Base-by-base conservation (phyloP, 1,284 basidiomycete species). In the Pseudozyma sp. region DNA sequence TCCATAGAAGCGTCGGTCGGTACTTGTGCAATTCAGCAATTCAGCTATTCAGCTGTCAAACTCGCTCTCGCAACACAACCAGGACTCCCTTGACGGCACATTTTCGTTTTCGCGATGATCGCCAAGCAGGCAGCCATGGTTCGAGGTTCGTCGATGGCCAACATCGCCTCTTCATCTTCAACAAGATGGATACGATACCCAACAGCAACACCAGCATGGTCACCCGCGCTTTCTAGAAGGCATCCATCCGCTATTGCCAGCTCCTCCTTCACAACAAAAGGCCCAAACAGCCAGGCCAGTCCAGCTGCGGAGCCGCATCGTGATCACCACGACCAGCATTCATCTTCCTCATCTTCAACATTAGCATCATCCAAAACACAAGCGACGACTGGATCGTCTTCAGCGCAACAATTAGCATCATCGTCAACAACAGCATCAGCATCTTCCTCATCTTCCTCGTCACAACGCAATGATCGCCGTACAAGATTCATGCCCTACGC, bases 401-500 rank as follows among this genome's bases (percentile, higher is more conserved):
- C 61, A 5, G 13, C 70, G 9, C 31, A 52, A 36, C 14, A 51
- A 34, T n/a, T 48, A 31, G 35, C 59, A 7, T 16, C 51, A 34
- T 25, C 55, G 5, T 38, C 51, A 14, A 16, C 52, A 13, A 14
- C 52, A 25, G 19, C 58, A 36, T 43, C 55, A 18, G 53, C 66
- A 7, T 45, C 55, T 6, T 52, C 65, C 31, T 11, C 47, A 45
- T 58, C 64, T 14, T 40, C 59, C 10, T 8, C 68, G 40, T 57
- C 68, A 18, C 58, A 54, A 21, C 58, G 62, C 40, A 66, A 39
- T 14, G 67, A 70, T 19, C 56, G 60, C 13, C 68, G 60, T 35
- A 18, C 35, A 12, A 25, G 63, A 8, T 70, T 67, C 53, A 59
- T 70, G 59, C 63, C 72, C n/a, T 69, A 62, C 42, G 59, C 70